Conservation (phyloP, 768 basidiomycete genomes). For the Trametes punicea region DNA sequence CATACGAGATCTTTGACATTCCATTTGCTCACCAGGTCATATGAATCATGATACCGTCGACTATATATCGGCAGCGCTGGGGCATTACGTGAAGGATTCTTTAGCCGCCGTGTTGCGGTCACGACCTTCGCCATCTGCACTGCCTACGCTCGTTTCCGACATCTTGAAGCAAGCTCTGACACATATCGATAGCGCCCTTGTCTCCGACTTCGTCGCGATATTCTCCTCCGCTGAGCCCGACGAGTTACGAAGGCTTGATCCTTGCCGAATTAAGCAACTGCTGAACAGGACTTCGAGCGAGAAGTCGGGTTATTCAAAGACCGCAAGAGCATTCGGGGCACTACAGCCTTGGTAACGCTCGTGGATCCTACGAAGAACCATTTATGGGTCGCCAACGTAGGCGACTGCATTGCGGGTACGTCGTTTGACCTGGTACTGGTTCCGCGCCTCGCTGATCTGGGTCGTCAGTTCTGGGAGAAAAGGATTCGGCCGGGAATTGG, state of each 20-base stretch:
- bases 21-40: conserved; percentile 36
- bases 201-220: conserved; percentile 41
- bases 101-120: conserved; percentile 36
- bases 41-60: conserved; percentile 48
- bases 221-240: conserved; percentile 54
- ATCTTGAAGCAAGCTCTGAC: conserved; percentile 38
- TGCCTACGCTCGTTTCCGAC: conserved; percentile 37
- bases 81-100: conserved; percentile 37
- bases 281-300: conserved; percentile 63
- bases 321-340: conserved; percentile 76
- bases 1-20: neutral
- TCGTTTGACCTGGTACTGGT: conserved; percentile 9
- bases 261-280: conserved; percentile 52
- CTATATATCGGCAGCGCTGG: conserved; percentile 39
- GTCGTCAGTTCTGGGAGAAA: conserved; percentile 41
- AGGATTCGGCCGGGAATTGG: conserved; percentile 50
- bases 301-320: conserved; percentile 60
- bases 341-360: conserved; percentile 70
- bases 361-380: conserved; percentile 66
- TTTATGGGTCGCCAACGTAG: conserved; percentile 78
- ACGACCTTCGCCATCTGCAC: conserved; percentile 20
- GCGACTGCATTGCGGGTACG: conserved; percentile 77
- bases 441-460: conserved; percentile 4
- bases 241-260: conserved; percentile 39
- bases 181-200: conserved; percentile 42